Conservation (phyloP, 1,284 basidiomycete genomes). For the Ganoderma resinaceum region DNA sequence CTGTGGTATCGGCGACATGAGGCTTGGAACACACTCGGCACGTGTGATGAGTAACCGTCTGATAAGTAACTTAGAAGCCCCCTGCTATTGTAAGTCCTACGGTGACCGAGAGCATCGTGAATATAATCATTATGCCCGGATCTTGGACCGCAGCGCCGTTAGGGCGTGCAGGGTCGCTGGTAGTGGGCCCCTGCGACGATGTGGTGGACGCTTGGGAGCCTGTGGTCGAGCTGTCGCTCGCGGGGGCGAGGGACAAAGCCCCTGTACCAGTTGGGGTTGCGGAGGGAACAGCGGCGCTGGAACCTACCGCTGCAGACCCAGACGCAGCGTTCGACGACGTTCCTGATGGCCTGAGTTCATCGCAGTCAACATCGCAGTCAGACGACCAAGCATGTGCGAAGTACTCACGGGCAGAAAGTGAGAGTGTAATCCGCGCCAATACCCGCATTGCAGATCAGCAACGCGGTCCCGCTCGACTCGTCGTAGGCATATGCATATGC, state of each 20-base stretch:
- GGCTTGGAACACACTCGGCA: background rate
- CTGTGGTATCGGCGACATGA: background rate
- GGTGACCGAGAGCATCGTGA: background rate
- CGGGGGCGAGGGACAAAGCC: background rate
- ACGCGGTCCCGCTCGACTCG: conserved; percentile 52
- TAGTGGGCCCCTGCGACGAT: background rate
- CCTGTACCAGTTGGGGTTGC: background rate
- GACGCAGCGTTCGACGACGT: background rate
- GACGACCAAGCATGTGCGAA: background rate
- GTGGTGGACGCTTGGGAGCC: background rate
- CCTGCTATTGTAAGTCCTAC: background rate
- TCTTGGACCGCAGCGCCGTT: background rate
- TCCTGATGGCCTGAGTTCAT: background rate
- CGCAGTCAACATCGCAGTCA: background rate
- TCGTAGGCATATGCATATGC: conserved; percentile 61
- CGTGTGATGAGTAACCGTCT: too few relatives aligned
- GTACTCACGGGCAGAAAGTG: conserved; percentile 54
- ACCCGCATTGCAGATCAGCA: conserved; percentile 51
- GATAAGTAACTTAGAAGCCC: background rate
- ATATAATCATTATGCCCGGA: background rate
- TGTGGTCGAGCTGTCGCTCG: background rate
- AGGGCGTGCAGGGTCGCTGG: background rate
- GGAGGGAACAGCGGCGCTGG: background rate
- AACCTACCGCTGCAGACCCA: background rate
- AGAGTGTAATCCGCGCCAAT: conserved; percentile 53